Conservation (phyloP, 208 protist genomes). For the Acanthamoeba castellanii region DNA sequence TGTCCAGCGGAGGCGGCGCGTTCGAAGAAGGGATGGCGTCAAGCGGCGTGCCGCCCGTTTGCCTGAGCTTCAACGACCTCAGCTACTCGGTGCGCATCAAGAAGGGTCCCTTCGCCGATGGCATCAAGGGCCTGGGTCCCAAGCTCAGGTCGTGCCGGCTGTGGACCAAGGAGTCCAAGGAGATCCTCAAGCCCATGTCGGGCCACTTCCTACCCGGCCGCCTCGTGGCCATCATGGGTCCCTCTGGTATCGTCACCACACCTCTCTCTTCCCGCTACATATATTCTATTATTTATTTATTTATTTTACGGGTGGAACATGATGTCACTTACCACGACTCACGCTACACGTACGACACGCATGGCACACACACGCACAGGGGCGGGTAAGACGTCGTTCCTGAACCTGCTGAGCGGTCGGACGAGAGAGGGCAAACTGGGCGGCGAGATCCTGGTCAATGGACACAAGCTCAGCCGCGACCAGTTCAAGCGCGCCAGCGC, state of each 20-base stretch:
- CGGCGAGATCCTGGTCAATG: slow-evolving; percentile 30
- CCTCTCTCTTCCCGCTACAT: no score
- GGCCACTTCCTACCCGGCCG: slow-evolving; percentile 41
- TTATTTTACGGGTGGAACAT: no score
- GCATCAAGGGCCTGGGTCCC: background rate
- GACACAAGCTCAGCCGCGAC: slow-evolving; percentile 17
- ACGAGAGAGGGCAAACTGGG: background rate
- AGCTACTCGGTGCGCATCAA: slow-evolving; percentile 21
- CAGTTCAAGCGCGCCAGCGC: slow-evolving; percentile 31
- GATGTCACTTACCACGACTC: no score
- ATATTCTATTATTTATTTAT: no score
- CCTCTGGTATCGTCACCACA: background rate
- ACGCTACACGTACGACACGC: no score
- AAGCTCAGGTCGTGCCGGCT: background rate
- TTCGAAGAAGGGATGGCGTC: no score
- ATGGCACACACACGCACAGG: no score
- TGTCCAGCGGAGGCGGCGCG: no score
- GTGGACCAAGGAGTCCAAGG: background rate
- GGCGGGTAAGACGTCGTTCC: slow-evolving; percentile 49
- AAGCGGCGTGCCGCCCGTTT: background rate
- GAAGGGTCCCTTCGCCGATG: background rate
- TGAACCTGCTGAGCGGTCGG: slow-evolving; percentile 31
- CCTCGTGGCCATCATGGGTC: slow-evolving; percentile 57
- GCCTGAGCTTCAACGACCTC: background rate
- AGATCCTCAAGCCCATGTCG: slow-evolving; percentile 17